phyloP scores from a whole-genome alignment of 2,329 filamentous ascomycete species.

The Aspergillus piperis region DNA sequence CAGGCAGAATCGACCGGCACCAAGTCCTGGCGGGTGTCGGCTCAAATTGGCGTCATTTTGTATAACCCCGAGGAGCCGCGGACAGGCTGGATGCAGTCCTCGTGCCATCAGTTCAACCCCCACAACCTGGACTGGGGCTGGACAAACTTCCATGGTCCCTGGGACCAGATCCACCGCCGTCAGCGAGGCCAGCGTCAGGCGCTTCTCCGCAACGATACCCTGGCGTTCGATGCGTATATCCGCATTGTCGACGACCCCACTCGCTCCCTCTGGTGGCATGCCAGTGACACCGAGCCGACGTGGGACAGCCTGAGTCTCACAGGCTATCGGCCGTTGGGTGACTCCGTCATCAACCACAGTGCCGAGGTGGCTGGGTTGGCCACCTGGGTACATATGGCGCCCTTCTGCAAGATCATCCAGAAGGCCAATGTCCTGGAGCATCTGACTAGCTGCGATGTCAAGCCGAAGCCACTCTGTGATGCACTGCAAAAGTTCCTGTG shows the following conservation, averaged over 20 bases:
- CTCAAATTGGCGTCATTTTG: constrained; percentile 62
- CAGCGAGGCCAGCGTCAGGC: constrained; percentile 59
- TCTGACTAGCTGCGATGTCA: constrained; percentile 46
- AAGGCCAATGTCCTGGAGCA: constrained; percentile 50
- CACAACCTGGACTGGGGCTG: constrained; percentile 64
- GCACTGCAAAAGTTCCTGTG: constrained; percentile 56
- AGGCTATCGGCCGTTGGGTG: constrained; percentile 56
- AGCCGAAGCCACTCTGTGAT: constrained; percentile 53
- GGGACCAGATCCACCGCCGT: constrained; percentile 60
- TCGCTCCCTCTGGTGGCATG: constrained; percentile 62
- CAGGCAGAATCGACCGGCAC: constrained; percentile 14
- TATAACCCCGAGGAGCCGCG: constrained; percentile 66
- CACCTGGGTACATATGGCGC: constrained; percentile 60
- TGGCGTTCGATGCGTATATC: constrained; percentile 64
- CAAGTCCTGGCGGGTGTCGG: constrained; percentile 54
- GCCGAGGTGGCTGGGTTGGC: constrained; percentile 58
- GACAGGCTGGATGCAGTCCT: constrained; percentile 57
- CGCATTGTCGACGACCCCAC: constrained; percentile 63
- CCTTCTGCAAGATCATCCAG: constrained; percentile 60
- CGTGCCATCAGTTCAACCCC: constrained; percentile 61
- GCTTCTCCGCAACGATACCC: constrained; percentile 61
- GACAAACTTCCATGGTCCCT: constrained; percentile 62
- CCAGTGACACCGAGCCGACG: constrained; percentile 52
- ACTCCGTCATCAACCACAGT: constrained; percentile 48
- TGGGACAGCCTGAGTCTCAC: constrained; percentile 62